Conservation (phyloP, 352 stramenopile genomes). For the Phytophthora vignae region DNA sequence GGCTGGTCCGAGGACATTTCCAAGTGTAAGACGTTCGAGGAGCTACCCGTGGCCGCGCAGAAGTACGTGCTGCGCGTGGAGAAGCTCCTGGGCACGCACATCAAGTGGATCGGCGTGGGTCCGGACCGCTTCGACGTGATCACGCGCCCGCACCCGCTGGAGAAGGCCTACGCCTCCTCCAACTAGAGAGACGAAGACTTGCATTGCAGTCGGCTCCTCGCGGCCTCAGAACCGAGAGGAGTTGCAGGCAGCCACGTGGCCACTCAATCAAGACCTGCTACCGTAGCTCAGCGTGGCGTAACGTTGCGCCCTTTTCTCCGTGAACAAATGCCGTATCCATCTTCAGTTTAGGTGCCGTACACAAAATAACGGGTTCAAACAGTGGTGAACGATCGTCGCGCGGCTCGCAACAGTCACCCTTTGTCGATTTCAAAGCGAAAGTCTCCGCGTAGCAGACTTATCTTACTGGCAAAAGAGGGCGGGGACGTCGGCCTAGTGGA, state of each 20-base stretch:
- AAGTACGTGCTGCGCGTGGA: slow-evolving; percentile 98
- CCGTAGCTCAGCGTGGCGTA: too few relatives aligned
- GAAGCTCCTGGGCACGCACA: slow-evolving; percentile 95
- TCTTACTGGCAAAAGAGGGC: too few relatives aligned
- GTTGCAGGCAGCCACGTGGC: too few relatives aligned
- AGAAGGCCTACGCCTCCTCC: slow-evolving; percentile 61
- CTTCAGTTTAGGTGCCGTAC: slow-evolving; percentile 3
- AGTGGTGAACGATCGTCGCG: background rate
- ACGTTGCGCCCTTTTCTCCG: background rate
- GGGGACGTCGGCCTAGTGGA: too few relatives aligned
- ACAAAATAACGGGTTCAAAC: slow-evolving; percentile 9
- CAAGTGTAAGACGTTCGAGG: slow-evolving; percentile 96
- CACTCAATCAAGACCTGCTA: slow-evolving; percentile 3
- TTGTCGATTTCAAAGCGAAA: too few relatives aligned
- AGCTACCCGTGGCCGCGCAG: slow-evolving; percentile 95
- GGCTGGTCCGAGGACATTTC: slow-evolving; percentile 98
- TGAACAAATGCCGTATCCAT: background rate
- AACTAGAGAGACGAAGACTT: slow-evolving; percentile 27
- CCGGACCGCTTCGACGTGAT: slow-evolving; percentile 97
- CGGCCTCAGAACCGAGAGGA: slow-evolving; percentile 10
- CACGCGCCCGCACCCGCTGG: slow-evolving; percentile 79
- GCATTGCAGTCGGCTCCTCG: background rate
- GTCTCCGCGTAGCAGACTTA: too few relatives aligned
- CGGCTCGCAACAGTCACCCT: too few relatives aligned
- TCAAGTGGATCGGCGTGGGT: slow-evolving; percentile 99